Evolutionary conservation across 2,329 filamentous ascomycete genomes (phyloP).

Genomic region (Aspergillus spinulosporus): DNA sequence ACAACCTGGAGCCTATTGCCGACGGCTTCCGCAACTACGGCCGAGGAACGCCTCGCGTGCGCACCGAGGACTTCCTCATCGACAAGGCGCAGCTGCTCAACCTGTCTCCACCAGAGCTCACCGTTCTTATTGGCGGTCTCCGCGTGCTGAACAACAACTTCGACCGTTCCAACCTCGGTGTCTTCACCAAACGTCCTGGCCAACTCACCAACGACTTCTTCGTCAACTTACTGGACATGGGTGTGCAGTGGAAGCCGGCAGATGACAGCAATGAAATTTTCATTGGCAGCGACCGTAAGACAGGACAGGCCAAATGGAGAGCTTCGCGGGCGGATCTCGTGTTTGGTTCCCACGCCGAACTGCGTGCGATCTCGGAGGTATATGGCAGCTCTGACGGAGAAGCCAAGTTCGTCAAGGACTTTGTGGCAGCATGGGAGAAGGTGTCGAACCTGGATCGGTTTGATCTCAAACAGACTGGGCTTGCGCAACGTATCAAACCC

Average conservation of each 20-base stretch:
- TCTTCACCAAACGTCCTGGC: constrained; percentile 68
- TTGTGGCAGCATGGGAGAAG: constrained; percentile 71
- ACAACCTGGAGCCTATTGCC: constrained; percentile 65
- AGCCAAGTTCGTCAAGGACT: constrained; percentile 69
- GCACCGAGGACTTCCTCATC: constrained; percentile 68
- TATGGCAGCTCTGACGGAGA: constrained; percentile 63
- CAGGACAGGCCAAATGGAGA: constrained; percentile 67
- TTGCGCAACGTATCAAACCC: background rate
- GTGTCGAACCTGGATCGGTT: constrained; percentile 73
- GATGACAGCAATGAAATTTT: constrained; percentile 57
- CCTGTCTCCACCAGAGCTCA: constrained; percentile 69
- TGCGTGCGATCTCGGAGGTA: constrained; percentile 69
- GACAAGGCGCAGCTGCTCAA: constrained; percentile 71
- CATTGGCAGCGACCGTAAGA: constrained; percentile 65
- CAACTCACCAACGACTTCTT: constrained; percentile 79
- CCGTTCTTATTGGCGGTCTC: constrained; percentile 70
- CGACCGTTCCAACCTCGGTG: constrained; percentile 66
- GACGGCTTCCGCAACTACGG: constrained; percentile 83
- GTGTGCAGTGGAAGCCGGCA: constrained; percentile 63
- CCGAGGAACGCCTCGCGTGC: constrained; percentile 59
- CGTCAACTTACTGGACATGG: constrained; percentile 71
- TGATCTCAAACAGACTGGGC: constrained; percentile 43
- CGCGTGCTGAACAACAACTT: constrained; percentile 70
- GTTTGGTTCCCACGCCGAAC: constrained; percentile 72
- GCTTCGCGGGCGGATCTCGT: constrained; percentile 69